A percentile compares a stretch with the other conserved stretches of the same genome.
phyloP scores from a whole-genome alignment of 2,329 filamentous ascomycete species.

The Clarireedia paspali region DNA sequence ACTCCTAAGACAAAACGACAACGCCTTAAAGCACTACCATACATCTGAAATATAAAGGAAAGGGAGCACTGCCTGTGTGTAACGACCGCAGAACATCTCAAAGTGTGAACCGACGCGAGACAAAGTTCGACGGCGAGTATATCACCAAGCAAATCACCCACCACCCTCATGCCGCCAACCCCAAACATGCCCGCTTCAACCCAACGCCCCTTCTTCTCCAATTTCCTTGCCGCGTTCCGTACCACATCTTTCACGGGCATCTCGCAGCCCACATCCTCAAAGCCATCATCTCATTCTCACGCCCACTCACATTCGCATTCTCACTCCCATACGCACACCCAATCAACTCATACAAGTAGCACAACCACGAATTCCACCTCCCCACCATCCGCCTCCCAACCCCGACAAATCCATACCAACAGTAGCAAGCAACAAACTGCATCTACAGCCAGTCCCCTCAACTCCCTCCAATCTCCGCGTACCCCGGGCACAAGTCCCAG shows the following conservation, averaged over 20 bases:
- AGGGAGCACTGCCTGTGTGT: no score
- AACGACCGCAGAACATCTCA: neutral
- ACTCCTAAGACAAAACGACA: neutral
- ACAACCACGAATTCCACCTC: neutral
- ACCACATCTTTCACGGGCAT: slow-evolving; percentile 19
- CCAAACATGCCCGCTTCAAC: slow-evolving; percentile 18
- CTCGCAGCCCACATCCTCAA: slow-evolving; percentile 15
- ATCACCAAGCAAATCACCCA: neutral
- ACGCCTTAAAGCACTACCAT: neutral
- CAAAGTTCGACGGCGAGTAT: neutral
- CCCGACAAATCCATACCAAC: slow-evolving; percentile 1
- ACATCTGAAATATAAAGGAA: no score
- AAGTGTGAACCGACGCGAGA: neutral
- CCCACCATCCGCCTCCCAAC: neutral
- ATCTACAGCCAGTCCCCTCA: slow-evolving; percentile 17
- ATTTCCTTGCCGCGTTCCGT: slow-evolving; percentile 30
- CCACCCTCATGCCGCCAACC: neutral
- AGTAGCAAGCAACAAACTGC: slow-evolving; percentile 13
- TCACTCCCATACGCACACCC: neutral
- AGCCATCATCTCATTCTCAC: slow-evolving; percentile 24
- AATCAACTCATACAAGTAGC: no score
- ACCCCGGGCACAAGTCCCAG: neutral
- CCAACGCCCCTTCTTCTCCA: slow-evolving; percentile 29
- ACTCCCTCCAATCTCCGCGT: neutral
- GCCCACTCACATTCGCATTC: slow-evolving; percentile 16